Evolutionary conservation across 768 basidiomycete species (phyloP).

Genomic region (Clitopilus passeckerianus): DNA sequence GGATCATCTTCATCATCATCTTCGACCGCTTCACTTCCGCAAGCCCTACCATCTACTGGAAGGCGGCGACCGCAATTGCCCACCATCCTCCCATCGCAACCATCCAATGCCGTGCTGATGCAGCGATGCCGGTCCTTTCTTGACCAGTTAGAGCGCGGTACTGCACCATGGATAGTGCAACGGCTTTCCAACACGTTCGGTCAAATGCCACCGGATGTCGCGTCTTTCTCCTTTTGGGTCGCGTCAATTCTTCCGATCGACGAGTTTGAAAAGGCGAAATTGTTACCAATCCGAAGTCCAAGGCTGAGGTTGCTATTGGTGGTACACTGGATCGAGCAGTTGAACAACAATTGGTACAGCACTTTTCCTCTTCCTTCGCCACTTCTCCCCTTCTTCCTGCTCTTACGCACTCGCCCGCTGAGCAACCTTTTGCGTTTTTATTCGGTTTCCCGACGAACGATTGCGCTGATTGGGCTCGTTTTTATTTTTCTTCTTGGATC

Average conservation of each 20-base stretch:
- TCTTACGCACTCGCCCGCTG: background rate
- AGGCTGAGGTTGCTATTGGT: constrained; percentile 79
- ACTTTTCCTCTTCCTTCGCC: background rate
- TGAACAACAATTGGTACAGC: constrained; percentile 48
- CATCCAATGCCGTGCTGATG: constrained; percentile 50
- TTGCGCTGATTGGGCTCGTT: constrained; percentile 23
- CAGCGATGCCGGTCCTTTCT: constrained; percentile 37
- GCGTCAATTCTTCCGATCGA: constrained; percentile 88
- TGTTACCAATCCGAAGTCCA: constrained; percentile 76
- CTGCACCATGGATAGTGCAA: constrained; percentile 92
- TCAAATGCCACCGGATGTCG: constrained; percentile 67
- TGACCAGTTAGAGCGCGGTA: constrained; percentile 49
- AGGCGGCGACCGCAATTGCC: constrained; percentile 8
- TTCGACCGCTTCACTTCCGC: constrained; percentile 5
- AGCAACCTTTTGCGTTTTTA: background rate
- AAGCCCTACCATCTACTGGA: constrained; percentile 1
- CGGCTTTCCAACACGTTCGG: constrained; percentile 78
- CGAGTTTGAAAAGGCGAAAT: constrained; percentile 82
- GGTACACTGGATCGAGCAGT: constrained; percentile 89
- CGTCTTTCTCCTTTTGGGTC: constrained; percentile 85
- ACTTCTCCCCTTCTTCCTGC: background rate
- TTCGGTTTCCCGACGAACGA: constrained; percentile 12
- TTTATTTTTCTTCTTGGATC: constrained; percentile 18
- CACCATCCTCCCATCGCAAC: constrained; percentile 13
- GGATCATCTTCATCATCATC: constrained; percentile 1